phyloP scores from a whole-genome alignment of 2,329 filamentous ascomycete species.

The Niveomyces coronatus region DNA sequence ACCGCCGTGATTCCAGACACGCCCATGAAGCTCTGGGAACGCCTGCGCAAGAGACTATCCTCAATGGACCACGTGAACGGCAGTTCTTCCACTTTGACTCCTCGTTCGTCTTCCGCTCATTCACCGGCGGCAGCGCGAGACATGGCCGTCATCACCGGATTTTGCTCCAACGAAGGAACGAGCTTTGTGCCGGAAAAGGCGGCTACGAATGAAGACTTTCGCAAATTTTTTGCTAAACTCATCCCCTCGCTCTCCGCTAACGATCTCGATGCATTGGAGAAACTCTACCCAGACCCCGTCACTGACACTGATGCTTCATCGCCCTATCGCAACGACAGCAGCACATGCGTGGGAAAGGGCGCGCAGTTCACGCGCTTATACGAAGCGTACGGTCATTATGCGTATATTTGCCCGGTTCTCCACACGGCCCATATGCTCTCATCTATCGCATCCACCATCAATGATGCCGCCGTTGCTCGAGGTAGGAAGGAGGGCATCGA shows the following conservation, averaged over 20 bases:
- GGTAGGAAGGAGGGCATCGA: too few relatives aligned
- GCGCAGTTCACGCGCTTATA: conserved; percentile 47
- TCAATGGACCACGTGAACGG: too few relatives aligned
- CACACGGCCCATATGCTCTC: conserved; percentile 41
- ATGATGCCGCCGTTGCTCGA: conserved; percentile 10
- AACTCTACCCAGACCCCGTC: conserved; percentile 52
- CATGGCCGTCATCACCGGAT: conserved; percentile 50
- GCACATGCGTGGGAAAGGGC: conserved; percentile 28
- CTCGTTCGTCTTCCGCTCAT: too few relatives aligned
- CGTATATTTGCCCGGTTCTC: conserved; percentile 53
- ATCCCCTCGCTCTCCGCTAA: conserved; percentile 43
- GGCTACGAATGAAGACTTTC: conserved; percentile 40
- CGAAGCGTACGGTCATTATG: conserved; percentile 53
- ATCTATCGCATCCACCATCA: conserved; percentile 18
- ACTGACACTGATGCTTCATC: conserved; percentile 25
- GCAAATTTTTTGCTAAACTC: conserved; percentile 48
- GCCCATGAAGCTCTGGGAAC: conserved; percentile 49
- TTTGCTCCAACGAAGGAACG: conserved; percentile 60
- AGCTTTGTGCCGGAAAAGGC: conserved; percentile 47
- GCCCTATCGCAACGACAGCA: conserved; percentile 28
- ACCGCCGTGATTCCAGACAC: conserved; percentile 46
- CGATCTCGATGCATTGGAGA: conserved; percentile 45
- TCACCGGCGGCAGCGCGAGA: conserved; percentile 36
- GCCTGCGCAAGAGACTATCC: conserved; percentile 27
- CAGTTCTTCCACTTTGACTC: too few relatives aligned